These are phyloP conservation scores for Pulveroboletus sp. DNA, from an alignment of 768 basidiomycete species.

Conservation along the genomic window DNA sequence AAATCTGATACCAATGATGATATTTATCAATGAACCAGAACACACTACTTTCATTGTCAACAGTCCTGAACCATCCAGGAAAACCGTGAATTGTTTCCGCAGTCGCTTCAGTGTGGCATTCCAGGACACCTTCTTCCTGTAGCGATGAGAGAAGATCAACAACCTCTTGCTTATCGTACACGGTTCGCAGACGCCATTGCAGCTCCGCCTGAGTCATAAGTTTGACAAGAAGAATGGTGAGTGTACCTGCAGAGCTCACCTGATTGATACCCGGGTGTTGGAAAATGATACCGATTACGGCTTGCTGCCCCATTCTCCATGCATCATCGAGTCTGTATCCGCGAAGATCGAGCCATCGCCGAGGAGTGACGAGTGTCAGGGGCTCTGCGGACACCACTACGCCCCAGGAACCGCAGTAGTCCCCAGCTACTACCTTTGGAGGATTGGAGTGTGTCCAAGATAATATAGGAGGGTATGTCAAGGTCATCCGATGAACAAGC, in stretches of 20 bases:
- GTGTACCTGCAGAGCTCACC: slow-evolving; percentile 37
- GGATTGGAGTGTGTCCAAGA: slow-evolving; percentile 65
- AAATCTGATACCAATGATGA: slow-evolving; percentile 67
- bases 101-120: slow-evolving; percentile 14
- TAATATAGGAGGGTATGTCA: slow-evolving; percentile 50
- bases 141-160: slow-evolving; percentile 57
- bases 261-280: slow-evolving; percentile 73
- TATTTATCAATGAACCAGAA: slow-evolving; percentile 56
- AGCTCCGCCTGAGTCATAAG: slow-evolving; percentile 51
- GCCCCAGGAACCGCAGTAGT: slow-evolving; percentile 51
- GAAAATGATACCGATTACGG: slow-evolving; percentile 61
- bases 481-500: slow-evolving; percentile 41
- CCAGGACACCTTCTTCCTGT: slow-evolving; percentile 48
- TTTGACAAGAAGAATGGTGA: slow-evolving; percentile 6
- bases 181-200: slow-evolving; percentile 63
- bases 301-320: slow-evolving; percentile 70
- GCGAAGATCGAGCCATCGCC: slow-evolving; percentile 75
- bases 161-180: slow-evolving; percentile 75
- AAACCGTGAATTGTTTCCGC: slow-evolving; percentile 8
- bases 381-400: slow-evolving; percentile 47
- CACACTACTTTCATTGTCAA: slow-evolving; percentile 48
- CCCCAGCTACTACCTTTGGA: slow-evolving; percentile 53
- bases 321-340: slow-evolving; percentile 55
- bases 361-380: slow-evolving; percentile 51
- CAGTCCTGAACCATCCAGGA: slow-evolving; percentile 31